Percentiles rank a stretch among this genome's conserved stretches.
These are phyloP conservation scores for Zasmidium citrigriseum DNA, from an alignment of 2,329 filamentous ascomycete species.

Conservation along the genomic window DNA sequence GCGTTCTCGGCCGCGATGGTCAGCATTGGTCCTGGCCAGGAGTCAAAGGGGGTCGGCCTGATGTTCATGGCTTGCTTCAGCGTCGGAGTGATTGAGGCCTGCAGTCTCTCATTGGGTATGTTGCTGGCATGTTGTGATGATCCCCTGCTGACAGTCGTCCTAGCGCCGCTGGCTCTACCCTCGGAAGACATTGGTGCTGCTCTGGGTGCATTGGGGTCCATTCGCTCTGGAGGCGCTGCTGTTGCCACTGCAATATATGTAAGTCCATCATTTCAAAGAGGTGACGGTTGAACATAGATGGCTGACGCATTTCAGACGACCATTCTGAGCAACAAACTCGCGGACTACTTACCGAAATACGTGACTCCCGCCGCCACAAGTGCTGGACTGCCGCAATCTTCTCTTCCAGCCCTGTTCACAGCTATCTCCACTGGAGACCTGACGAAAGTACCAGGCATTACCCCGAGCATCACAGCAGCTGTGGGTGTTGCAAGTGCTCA, in stretches of 20 bases:
- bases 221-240: constrained; percentile 2
- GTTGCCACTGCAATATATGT: constrained; percentile 6
- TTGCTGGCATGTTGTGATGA: neutral
- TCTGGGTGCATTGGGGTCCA: constrained; percentile 1
- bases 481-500: constrained; percentile 3
- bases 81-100: constrained; percentile 1
- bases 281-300: neutral
- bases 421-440: neutral
- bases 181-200: constrained; percentile 1
- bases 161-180: constrained; percentile 1
- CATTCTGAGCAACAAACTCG: constrained; percentile 1
- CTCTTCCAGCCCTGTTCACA: constrained; percentile 1
- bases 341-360: neutral
- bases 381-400: constrained; percentile 4
- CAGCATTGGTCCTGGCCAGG: constrained; percentile 63
- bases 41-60: neutral
- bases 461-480: neutral
- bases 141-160: neutral
- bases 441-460: neutral
- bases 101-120: neutral
- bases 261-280: neutral
- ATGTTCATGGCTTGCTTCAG: constrained; percentile 5
- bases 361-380: neutral
- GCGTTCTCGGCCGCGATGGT: constrained; percentile 85
- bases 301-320: neutral